Base-by-base conservation (phyloP, 495 filamentous ascomycete species). In the Hypoxylon rickii region DNA sequence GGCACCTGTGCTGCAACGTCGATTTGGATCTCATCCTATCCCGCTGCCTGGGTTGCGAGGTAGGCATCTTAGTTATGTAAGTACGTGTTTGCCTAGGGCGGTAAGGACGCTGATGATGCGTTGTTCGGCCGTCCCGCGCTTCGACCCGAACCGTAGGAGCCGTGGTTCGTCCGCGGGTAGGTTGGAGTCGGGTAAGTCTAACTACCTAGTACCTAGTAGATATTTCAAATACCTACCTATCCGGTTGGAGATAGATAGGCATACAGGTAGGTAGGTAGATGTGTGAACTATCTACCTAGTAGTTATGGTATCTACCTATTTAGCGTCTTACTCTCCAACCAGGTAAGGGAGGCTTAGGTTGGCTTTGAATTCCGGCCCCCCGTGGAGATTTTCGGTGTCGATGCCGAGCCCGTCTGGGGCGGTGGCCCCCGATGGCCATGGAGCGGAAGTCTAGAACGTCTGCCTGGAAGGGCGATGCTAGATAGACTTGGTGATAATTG, bases 1-100 rank as follows among this genome's bases (percentile, higher is more conserved):
- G 11, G 29, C 34, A 48, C 13, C n/a, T n/a, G n/a, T n/a, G n/a
- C n/a, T 48, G 45, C 45, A 37, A 48, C 45, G 33, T 48, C 33
- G 45, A 21, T 4, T 5, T 29, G 24, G 24, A 34, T 34, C 32
- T n/a, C 13, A 34, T 34, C 32, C 32, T n/a, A n/a, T n/a, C n/a
- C n/a, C n/a, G n/a, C n/a, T n/a, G n/a, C n/a, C n/a, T n/a, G n/a
- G n/a, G n/a, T n/a, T n/a, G n/a, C n/a, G n/a, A n/a, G n/a, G n/a
- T n/a, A n/a, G n/a, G n/a, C n/a, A n/a, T n/a, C n/a, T 29, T 29
- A 29, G 4, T 4, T 29, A 29, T 29, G 10, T 10, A 29, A 29
- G 24, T 29, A 29, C 4, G n/a, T n/a, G n/a, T n/a, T n/a, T 29
- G 10, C 24, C 24, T 29, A 29, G 24, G 4, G 4, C 4, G 24